Percentiles rank a stretch among this genome's conserved stretches.
These are phyloP conservation scores for Brachypodium distachyon DNA, from an alignment of 202 grass and related monocot genomes.

Conservation along the genomic window DNA sequence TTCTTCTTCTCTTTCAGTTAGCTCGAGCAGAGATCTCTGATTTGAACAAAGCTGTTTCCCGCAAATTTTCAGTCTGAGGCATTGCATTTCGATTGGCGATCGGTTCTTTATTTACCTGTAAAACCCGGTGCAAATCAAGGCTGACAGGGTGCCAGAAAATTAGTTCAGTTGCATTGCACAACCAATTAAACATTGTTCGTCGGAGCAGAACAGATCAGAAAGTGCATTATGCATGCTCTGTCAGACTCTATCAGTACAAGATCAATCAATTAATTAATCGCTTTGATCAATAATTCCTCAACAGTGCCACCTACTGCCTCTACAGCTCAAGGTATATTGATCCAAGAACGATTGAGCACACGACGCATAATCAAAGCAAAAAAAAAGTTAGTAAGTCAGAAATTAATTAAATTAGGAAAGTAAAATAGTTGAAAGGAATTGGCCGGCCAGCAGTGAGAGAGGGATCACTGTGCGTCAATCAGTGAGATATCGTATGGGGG, in stretches of 20 bases:
- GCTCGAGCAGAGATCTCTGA: conserved; percentile 37
- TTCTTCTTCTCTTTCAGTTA: conserved; percentile 20
- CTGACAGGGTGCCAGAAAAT: neutral
- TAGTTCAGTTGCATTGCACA: neutral
- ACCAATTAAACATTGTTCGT: neutral
- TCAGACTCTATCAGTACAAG: neutral
- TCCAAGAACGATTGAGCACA: neutral
- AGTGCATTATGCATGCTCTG: neutral
- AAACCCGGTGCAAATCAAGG: neutral
- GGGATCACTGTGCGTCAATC: conserved; percentile 25
- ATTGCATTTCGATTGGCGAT: too few relatives aligned
- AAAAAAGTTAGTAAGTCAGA: neutral
- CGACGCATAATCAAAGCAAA: neutral
- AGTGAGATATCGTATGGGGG: conserved; percentile 10
- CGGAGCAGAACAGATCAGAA: neutral
- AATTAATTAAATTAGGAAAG: too few relatives aligned
- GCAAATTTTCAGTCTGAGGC: conserved; percentile 24
- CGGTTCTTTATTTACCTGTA: too few relatives aligned
- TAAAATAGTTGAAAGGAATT: neutral
- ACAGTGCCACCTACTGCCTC: neutral
- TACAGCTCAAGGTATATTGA: neutral
- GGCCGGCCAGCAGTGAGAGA: neutral
- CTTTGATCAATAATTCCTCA: neutral
- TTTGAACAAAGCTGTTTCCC: conserved; percentile 45
- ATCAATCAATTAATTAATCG: neutral